Evolutionary conservation across 768 basidiomycete species (phyloP).

Genomic region (Mycena floridula): DNA sequence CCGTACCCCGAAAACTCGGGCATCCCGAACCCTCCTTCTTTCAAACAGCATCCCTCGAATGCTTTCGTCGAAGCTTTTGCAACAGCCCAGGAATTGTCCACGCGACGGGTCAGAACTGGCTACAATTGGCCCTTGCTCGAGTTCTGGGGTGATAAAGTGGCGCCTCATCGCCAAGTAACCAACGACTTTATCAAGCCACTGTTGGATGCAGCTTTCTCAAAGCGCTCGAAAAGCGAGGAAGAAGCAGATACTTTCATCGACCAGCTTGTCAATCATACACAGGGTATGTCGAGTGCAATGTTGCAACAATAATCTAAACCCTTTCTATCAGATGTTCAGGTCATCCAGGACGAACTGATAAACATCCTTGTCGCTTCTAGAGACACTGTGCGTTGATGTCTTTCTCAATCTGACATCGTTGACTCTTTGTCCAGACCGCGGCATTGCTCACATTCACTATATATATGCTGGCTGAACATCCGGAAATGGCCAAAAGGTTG

Average conservation of each 20-base stretch:
- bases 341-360: slow-evolving; percentile 38
- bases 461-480: slow-evolving; percentile 52
- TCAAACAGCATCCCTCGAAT: slow-evolving; percentile 25
- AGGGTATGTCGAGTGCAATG: slow-evolving; percentile 43
- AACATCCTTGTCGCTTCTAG: slow-evolving; percentile 39
- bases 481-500: slow-evolving; percentile 35
- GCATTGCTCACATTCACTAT: slow-evolving; percentile 44
- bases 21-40: slow-evolving; percentile 10
- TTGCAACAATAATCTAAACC: too few relatives aligned
- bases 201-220: slow-evolving; percentile 37
- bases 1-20: slow-evolving; percentile 36
- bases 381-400: slow-evolving; percentile 31
- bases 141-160: slow-evolving; percentile 43
- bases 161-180: slow-evolving; percentile 39
- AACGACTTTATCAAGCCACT: slow-evolving; percentile 49
- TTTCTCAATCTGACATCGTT: background rate
- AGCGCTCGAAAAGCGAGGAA: slow-evolving; percentile 19
- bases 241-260: slow-evolving; percentile 43
- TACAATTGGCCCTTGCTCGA: slow-evolving; percentile 46
- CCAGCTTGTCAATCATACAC: slow-evolving; percentile 47
- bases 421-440: slow-evolving; percentile 38
- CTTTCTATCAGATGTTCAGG: slow-evolving; percentile 35
- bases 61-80: slow-evolving; percentile 44
- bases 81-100: slow-evolving; percentile 35
- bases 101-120: slow-evolving; percentile 35